Conservation (phyloP, 306 rosid genomes). For the Dryas alaskensis region DNA sequence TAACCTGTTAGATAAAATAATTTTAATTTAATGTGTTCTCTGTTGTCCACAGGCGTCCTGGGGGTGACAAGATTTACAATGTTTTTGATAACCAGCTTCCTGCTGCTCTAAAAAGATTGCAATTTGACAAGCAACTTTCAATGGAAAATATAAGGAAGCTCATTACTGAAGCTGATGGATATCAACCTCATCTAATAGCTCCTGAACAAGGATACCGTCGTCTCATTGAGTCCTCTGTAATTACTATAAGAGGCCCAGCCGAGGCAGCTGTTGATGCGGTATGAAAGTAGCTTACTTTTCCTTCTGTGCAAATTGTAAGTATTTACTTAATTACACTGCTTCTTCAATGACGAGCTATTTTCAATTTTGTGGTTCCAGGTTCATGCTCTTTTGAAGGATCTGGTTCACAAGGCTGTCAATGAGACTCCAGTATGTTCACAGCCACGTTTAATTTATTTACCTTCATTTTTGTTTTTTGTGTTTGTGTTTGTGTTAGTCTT, state of each 20-base stretch:
- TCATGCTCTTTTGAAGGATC: slow-evolving; percentile 66
- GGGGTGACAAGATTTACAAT: slow-evolving; percentile 85
- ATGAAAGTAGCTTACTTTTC: slow-evolving; percentile 21
- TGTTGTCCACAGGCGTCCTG: slow-evolving; percentile 66
- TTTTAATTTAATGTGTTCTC: slow-evolving; percentile 24
- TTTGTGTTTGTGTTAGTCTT: background rate
- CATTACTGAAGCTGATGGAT: slow-evolving; percentile 97
- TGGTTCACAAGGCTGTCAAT: slow-evolving; percentile 72
- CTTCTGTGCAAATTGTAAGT: background rate
- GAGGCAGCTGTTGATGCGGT: slow-evolving; percentile 98
- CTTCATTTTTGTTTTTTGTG: slow-evolving; percentile 8
- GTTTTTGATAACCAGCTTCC: slow-evolving; percentile 98
- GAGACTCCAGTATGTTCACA: slow-evolving; percentile 66
- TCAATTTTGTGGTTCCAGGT: slow-evolving; percentile 47
- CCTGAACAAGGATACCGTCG: slow-evolving; percentile 98
- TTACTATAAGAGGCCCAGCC: slow-evolving; percentile 87
- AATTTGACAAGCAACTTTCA: slow-evolving; percentile 92
- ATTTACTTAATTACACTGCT: slow-evolving; percentile 11
- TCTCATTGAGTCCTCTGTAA: slow-evolving; percentile 78
- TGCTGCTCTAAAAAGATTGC: slow-evolving; percentile 88
- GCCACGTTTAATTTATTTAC: slow-evolving; percentile 16
- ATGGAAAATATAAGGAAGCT: slow-evolving; percentile 92
- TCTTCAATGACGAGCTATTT: slow-evolving; percentile 11
- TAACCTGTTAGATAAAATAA: slow-evolving; percentile 4
- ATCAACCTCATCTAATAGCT: slow-evolving; percentile 95